A percentile compares a stretch with the other conserved stretches of the same genome.
These are phyloP conservation scores for Ophioceras dolichostomum DNA, from an alignment of 2,329 filamentous ascomycete genomes.

Conservation along the genomic window DNA sequence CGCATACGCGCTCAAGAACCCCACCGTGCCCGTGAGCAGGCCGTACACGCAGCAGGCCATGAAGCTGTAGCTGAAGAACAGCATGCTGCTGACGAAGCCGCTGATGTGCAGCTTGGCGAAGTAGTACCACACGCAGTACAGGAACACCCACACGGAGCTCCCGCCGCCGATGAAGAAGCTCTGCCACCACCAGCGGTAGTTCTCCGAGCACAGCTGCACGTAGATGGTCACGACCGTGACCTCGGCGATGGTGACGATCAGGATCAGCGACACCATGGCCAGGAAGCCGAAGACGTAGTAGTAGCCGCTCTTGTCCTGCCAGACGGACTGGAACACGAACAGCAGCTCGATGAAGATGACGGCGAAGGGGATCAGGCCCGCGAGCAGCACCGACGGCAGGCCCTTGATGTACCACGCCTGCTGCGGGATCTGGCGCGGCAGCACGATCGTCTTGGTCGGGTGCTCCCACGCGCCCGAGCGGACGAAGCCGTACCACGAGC, in stretches of 20 bases:
- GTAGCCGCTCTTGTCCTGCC: conserved; percentile 84
- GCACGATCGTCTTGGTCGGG: conserved; percentile 62
- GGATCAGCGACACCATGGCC: conserved; percentile 57
- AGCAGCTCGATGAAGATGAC: conserved; percentile 22
- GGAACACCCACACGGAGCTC: conserved; percentile 69
- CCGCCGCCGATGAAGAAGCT: conserved; percentile 70
- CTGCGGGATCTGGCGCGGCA: conserved; percentile 61
- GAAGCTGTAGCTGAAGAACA: conserved; percentile 80
- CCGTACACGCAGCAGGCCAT: conserved; percentile 74
- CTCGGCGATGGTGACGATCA: conserved; percentile 68
- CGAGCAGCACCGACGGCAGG: conserved; percentile 52
- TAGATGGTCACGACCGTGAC: conserved; percentile 78
- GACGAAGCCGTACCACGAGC: conserved; percentile 65
- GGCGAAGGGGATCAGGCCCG: conserved; percentile 71
- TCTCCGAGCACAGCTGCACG: conserved; percentile 71
- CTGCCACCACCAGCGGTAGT: conserved; percentile 90
- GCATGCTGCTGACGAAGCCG: conserved; percentile 64
- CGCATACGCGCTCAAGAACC: conserved; percentile 71
- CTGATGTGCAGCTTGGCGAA: conserved; percentile 67
- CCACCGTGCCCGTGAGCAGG: conserved; percentile 69
- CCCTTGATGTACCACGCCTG: conserved; percentile 66
- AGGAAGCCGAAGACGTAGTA: conserved; percentile 89
- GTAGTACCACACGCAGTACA: conserved; percentile 79
- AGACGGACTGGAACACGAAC: conserved; percentile 50
- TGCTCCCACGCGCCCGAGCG: conserved; percentile 61